A percentile compares a stretch with the other conserved stretches of the same genome.
phyloP scores from a whole-genome alignment of 2,329 filamentous ascomycete genomes.

The Aspergillus japonicus region DNA sequence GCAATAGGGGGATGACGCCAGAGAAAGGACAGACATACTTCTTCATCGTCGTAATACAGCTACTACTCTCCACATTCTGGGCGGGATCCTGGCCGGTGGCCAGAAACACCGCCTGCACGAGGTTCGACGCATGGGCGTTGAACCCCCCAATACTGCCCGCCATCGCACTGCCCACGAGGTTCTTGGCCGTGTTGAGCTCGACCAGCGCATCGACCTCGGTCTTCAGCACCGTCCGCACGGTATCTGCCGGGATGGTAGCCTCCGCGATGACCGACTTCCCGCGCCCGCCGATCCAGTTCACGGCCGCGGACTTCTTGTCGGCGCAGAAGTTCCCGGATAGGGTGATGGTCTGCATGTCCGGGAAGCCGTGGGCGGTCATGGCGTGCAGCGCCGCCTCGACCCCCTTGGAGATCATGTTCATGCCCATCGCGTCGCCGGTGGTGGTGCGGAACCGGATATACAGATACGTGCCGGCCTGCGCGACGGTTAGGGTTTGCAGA shows the following conservation, averaged over 20 bases:
- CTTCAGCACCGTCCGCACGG: constrained; percentile 87
- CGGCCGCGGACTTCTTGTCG: constrained; percentile 96
- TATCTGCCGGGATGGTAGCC: constrained; percentile 86
- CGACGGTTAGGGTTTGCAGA: constrained; percentile 84
- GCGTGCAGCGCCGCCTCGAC: constrained; percentile 88
- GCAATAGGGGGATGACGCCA: too few relatives aligned
- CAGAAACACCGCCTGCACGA: constrained; percentile 96
- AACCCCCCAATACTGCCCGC: constrained; percentile 92
- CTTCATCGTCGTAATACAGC: constrained; percentile 98
- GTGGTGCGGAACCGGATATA: constrained; percentile 99
- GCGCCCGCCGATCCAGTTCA: constrained; percentile 98
- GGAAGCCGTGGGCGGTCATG: constrained; percentile 88
- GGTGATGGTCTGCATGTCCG: constrained; percentile 92
- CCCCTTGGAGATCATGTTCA: constrained; percentile 99
- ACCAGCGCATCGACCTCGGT: constrained; percentile 88
- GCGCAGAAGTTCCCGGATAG: constrained; percentile 97
- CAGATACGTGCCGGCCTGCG: constrained; percentile 88
- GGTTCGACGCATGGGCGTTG: constrained; percentile 96
- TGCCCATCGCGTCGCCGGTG: constrained; percentile 98
- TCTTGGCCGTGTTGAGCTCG: constrained; percentile 91
- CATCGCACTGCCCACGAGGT: constrained; percentile 96
- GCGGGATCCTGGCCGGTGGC: constrained; percentile 97
- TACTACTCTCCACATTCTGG: constrained; percentile 93
- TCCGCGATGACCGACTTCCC: constrained; percentile 97
- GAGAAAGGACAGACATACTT: constrained; percentile 67